Evolutionary conservation across 257 asterid genomes (phyloP), one percentile per base, ranked within the genome.

Genomic region (Penstemon newberryi): DNA sequence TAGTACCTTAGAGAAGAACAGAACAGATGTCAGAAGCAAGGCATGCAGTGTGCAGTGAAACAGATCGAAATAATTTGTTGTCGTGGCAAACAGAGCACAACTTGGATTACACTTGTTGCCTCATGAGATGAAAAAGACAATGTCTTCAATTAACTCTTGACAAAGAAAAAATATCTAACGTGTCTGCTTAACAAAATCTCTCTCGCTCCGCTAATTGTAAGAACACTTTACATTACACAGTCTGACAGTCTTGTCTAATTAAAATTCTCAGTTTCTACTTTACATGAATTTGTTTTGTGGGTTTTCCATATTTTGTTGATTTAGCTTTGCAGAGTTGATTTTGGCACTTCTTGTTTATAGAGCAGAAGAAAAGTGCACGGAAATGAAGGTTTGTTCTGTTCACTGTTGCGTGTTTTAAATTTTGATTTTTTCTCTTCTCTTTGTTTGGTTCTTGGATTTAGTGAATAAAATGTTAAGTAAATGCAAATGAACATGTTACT

Each of bases 1-100:
- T 5, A 65, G 60, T 38, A 13, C 47, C 7, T 45, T 9, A 49
- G 63, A 55, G 65, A 40, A 55, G 65, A 46, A 55, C 36, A 41
- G 5, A 54, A 70, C 79, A 78, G 66, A 64, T 67, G 82, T 80
- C 82, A 65, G 49, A 8, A 67, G 36, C 62, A 36, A 60, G 49
- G 44, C 44, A 37, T 25, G 33, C 33, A 25, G 33, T 25, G 33
- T 25, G 33, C 33, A n/a, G 70, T 78, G 71, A 63, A 69, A 6
- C 61, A 47, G 42, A 25, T 25, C 33, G 33, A 25, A 70, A 70
- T 55, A 52, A 40, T 33, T 58, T n/a, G 82, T 40, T 45, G 70
- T 66, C 78, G 86, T 81, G 86, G 78, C 86, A 67, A 70, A 49
- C 70, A 25, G 54, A 4, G 63, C 52, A 57, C 66, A 44, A 63